Conservation (phyloP, 768 basidiomycete genomes). For the Boletus pseudopeckii region DNA sequence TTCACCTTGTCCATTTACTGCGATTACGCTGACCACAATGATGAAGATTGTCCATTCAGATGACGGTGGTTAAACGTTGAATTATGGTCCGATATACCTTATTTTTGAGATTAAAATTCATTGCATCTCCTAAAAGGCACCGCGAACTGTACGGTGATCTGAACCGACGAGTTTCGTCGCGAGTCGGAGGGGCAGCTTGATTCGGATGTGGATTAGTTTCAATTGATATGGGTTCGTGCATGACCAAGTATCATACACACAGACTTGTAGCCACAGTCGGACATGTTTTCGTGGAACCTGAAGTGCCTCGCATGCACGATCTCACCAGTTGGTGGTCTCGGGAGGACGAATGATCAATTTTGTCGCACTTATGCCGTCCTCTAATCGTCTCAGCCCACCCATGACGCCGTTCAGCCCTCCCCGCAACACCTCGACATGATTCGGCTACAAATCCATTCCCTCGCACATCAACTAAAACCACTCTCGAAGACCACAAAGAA, state of each 20-base stretch:
- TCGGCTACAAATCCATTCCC: conserved; percentile 28
- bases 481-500: not conserved
- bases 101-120: no score
- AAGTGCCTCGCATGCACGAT: not conserved
- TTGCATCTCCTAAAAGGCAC: no score
- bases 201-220: no score
- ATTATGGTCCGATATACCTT: no score
- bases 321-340: not conserved
- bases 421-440: conserved; percentile 35
- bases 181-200: no score
- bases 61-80: no score
- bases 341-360: conserved; percentile 34
- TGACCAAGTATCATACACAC: not conserved
- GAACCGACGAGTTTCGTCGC: no score
- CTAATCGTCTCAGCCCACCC: conserved; percentile 31
- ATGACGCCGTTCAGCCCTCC: conserved; percentile 36
- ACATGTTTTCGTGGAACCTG: not conserved
- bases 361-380: conserved; percentile 34
- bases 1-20: no score
- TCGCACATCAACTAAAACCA: not conserved
- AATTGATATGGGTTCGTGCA: not conserved
- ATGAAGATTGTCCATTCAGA: no score
- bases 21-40: no score
- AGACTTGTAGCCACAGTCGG: not conserved
- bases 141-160: no score